phyloP scores from a whole-genome alignment of 2,329 filamentous ascomycete species.

The Venturia effusa region DNA sequence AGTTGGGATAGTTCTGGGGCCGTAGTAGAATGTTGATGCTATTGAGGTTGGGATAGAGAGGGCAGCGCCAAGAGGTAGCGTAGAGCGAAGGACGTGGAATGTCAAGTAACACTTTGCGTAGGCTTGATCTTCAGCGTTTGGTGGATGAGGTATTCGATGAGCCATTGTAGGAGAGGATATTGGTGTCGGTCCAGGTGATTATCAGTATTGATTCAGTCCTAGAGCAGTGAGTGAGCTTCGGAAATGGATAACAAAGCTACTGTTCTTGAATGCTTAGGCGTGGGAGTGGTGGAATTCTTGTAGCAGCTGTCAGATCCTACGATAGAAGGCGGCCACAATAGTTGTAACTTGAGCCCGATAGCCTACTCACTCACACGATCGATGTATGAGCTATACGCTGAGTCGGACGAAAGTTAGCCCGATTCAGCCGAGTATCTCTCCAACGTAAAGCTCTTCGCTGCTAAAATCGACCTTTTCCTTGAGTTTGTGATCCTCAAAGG shows the following conservation, averaged over 20 bases:
- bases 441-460: too few relatives aligned
- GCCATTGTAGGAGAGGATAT: constrained; percentile 35
- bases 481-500: too few relatives aligned
- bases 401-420: too few relatives aligned
- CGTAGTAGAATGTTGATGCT: constrained; percentile 19
- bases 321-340: too few relatives aligned
- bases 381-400: too few relatives aligned
- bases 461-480: too few relatives aligned
- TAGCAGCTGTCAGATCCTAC: too few relatives aligned
- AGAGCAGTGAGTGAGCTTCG: not conserved
- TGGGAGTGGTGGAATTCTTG: too few relatives aligned
- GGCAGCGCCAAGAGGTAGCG: constrained; percentile 42
- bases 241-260: not conserved
- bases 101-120: constrained; percentile 44
- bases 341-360: too few relatives aligned
- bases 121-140: constrained; percentile 54
- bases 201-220: not conserved
- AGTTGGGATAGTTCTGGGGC: constrained; percentile 15
- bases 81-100: constrained; percentile 48
- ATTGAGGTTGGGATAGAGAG: constrained; percentile 31
- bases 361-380: too few relatives aligned
- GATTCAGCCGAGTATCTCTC: too few relatives aligned
- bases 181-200: not conserved
- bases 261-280: not conserved
- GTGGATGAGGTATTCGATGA: constrained; percentile 42